Evolutionary conservation across 1,284 basidiomycete genomes (phyloP), one percentile per base, ranked within the genome.

Genomic region (Stereum hirsutum): DNA sequence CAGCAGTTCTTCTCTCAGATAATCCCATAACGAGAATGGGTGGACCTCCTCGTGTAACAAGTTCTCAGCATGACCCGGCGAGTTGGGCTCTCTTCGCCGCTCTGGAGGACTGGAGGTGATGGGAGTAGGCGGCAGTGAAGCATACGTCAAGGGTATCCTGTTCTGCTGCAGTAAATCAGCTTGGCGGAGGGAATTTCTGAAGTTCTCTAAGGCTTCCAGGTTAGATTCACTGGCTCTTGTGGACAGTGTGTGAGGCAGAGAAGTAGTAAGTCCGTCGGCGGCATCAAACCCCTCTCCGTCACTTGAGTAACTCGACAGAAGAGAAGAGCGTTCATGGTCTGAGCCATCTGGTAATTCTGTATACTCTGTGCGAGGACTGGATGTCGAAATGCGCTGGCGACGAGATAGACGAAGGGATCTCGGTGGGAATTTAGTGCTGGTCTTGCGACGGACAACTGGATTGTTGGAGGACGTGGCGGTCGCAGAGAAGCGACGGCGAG

Each of bases 11-110:
- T 93, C 89, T 19, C 83, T 72, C 21, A 96, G 70, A 59, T 96
- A 94, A 50, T 95, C 91, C 91, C 91, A 95, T 19, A 96, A 57
- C 8, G 90, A 91, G 57, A 87, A 89, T 1, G 86, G 78, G 3
- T 65, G 57, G n/a, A n/a, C n/a, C n/a, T n/a, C n/a, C n/a, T n/a
- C n/a, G n/a, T n/a, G n/a, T n/a, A n/a, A n/a, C n/a, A n/a, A n/a
- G n/a, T n/a, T n/a, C n/a, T n/a, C n/a, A n/a, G n/a, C n/a, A n/a
- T n/a, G n/a, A n/a, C n/a, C n/a, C n/a, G n/a, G n/a, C n/a, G n/a
- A n/a, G n/a, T n/a, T n/a, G n/a, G n/a, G n/a, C n/a, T n/a, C n/a
- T n/a, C n/a, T n/a, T n/a, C n/a, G n/a, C n/a, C n/a, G n/a, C n/a
- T n/a, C n/a, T n/a, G 70, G 64, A 5, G 72, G 66, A 19, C 75